Evolutionary conservation across 768 basidiomycete species (phyloP), one percentile per base, ranked within the genome.

Genomic region (Pleurotus citrinopileatus): DNA sequence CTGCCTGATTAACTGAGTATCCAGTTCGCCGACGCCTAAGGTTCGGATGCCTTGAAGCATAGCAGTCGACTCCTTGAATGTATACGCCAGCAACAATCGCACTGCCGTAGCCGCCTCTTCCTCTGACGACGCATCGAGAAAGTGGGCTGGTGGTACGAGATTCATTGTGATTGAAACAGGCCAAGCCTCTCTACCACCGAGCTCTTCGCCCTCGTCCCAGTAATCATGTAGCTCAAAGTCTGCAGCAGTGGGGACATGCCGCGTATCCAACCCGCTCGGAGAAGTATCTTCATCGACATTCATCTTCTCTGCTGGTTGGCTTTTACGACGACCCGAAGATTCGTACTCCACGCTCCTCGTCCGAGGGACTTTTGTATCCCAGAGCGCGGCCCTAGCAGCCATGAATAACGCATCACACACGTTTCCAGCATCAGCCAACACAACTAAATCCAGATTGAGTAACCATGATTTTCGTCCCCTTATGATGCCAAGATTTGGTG

Each of bases 221-320:
- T 86, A 89, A 65, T 95, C 92, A 9, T 84, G 78, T 19, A 94
- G 76, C 69, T 95, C 93, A 60, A 94, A 94, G 66, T 95, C 93
- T 7, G 82, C 81, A 9, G 84, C 87, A 7, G 67, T 67, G 20
- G 64, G 65, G 32, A 73, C 67, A 28, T 76, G 67, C 15, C 45
- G 50, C 13, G 83, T 87, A 59, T 83, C 82, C 36, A 89, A 79
- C 2, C 82, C 77, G 57, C 84, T 84, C 34, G 72, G 63, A 20
- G 43, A 9, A 15, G 66, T 61, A 25, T 69, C 70, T 28, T 74
- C 65, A 55, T 88, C 83, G 3, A 82, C 69, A 59, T 89, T 82
- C 82, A 85, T 84, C 43, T 22, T 19, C 26, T 29, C 29, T 38
- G 43, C 34, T 13, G 4, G 19, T 19, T 7, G n/a, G 20, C 37